Percentiles rank a stretch among this genome's conserved stretches.
phyloP scores from a whole-genome alignment of 176 grass and related monocot genomes.

The Miscanthus lutarioriparius region DNA sequence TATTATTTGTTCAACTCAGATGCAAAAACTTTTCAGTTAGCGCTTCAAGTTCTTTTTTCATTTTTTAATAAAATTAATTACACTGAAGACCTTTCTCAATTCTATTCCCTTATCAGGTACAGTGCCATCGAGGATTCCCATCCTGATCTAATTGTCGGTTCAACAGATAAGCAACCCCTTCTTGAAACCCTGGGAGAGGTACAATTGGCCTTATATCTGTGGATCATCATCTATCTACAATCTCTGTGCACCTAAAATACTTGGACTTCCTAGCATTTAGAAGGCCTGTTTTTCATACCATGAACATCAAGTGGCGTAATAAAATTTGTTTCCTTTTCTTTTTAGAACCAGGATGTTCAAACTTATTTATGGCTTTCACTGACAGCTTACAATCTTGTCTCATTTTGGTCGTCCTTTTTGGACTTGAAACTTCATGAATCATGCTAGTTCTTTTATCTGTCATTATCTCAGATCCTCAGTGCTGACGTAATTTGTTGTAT shows the following conservation, averaged over 20 bases:
- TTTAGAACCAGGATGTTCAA: background rate
- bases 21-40: background rate
- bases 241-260: background rate
- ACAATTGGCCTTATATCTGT: constrained; percentile 4
- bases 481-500: constrained; percentile 31
- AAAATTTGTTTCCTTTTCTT: background rate
- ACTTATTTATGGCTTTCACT: background rate
- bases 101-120: constrained; percentile 54
- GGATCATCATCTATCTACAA: constrained; percentile 7
- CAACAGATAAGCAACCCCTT: constrained; percentile 84
- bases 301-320: background rate
- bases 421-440: constrained; percentile 3
- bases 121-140: constrained; percentile 43
- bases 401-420: background rate
- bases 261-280: constrained; percentile 2
- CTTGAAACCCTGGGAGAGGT: constrained; percentile 98
- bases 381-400: constrained; percentile 19
- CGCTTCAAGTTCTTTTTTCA: background rate
- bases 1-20: constrained; percentile 3
- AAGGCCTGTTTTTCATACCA: background rate
- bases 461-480: background rate
- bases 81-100: background rate
- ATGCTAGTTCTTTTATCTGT: background rate
- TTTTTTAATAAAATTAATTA: constrained; percentile 2
- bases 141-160: constrained; percentile 67